Evolutionary conservation across 257 asterid species (phyloP), one percentile per base, ranked within the genome.

Genomic region (Leptodermis oblonga): DNA sequence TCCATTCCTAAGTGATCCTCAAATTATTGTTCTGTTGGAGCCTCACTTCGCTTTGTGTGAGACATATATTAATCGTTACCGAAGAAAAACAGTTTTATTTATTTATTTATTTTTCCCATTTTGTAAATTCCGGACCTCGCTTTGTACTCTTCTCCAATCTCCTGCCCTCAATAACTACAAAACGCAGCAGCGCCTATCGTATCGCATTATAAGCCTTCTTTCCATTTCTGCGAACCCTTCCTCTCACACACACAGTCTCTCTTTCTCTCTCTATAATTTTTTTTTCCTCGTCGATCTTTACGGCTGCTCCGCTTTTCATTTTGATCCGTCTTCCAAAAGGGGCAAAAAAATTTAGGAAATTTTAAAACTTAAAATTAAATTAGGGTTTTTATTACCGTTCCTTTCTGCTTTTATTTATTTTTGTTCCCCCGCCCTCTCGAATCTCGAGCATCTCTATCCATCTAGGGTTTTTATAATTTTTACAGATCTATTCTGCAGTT

Each of bases 401-500:
- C 31, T 43, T 62, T 9, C 30, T 5, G 30, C 59, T 18, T 59
- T 59, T 59, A 26, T 26, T 58, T 58, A 23, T 58, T 28, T 58
- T n/a, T n/a, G n/a, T n/a, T n/a, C n/a, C n/a, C n/a, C 39, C 43
- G 59, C 18, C 65, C 78, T 74, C 73, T 72, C 73, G 59, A 82
- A 70, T 66, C 64, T 75, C 68, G 78, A 70, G 70, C 75, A 62
- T 66, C 66, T 22, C 62, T 26, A 49, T 62, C 62, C 46, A 36
- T 81, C 80, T 74, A 76, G 84, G 86, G 78, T 68, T 74, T 82
- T 83, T 73, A 37, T 84, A 81, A 77, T 68, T 74, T 82, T 83
- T 73, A 37, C 85, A 81, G 93, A 87, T 89, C 96, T 84, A 46
- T 62, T 48, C 68, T 3, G 33, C 34, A 31, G 62, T 54, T 67